Percentiles rank a stretch among this genome's conserved stretches.
Evolutionary conservation across 169 alveolate genomes (phyloP).

Genomic region (Pseudocohnilembus persalinus): DNA sequence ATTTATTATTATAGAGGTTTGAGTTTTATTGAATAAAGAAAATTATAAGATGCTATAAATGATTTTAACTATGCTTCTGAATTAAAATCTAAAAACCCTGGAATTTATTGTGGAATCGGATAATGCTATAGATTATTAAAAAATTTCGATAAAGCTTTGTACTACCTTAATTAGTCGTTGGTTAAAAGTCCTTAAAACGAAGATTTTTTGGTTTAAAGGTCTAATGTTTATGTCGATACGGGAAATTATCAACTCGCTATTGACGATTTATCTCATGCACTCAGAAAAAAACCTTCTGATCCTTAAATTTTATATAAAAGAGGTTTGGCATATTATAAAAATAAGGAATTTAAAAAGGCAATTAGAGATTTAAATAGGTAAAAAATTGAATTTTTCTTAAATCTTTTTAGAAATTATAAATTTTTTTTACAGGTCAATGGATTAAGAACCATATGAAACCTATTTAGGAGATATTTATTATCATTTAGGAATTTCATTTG

Average conservation of each 20-base stretch:
- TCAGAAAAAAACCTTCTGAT: slow-evolving; percentile 55
- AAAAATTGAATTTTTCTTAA: neutral
- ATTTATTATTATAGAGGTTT: slow-evolving; percentile 76
- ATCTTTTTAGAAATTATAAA: neutral
- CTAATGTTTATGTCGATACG: slow-evolving; percentile 55
- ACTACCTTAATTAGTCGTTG: slow-evolving; percentile 55
- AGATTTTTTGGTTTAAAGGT: slow-evolving; percentile 67
- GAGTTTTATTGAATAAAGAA: slow-evolving; percentile 55
- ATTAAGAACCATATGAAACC: slow-evolving; percentile 60
- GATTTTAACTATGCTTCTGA: slow-evolving; percentile 64
- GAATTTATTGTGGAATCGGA: slow-evolving; percentile 75
- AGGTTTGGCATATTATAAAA: slow-evolving; percentile 73
- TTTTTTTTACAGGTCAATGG: slow-evolving; percentile 40
- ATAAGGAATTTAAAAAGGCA: slow-evolving; percentile 56
- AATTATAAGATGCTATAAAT: slow-evolving; percentile 58
- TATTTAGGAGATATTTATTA: slow-evolving; percentile 79
- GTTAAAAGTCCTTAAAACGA: slow-evolving; percentile 47
- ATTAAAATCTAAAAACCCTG: slow-evolving; percentile 51
- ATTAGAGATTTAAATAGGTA: slow-evolving; percentile 45
- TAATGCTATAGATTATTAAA: slow-evolving; percentile 58
- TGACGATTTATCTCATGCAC: slow-evolving; percentile 62
- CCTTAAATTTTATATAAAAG: slow-evolving; percentile 72
- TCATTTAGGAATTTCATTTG: slow-evolving; percentile 80
- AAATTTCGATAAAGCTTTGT: slow-evolving; percentile 75
- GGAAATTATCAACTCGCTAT: slow-evolving; percentile 58